Evolutionary conservation across 192 early-diverging fungal species (phyloP), one percentile per base, ranked within the genome.

Genomic region (Entophlyctis helioformis): DNA sequence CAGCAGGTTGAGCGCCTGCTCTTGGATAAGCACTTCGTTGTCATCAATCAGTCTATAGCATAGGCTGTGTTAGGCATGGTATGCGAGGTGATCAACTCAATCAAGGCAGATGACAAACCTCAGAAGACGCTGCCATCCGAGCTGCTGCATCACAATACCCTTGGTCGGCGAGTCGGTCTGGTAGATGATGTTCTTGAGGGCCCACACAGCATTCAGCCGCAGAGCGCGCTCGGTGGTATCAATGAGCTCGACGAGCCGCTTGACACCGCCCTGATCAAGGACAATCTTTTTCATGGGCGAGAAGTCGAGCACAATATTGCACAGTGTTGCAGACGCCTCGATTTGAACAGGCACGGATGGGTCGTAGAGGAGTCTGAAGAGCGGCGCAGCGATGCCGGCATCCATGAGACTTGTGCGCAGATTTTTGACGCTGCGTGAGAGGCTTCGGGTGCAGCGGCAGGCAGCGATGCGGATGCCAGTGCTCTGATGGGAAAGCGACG

Each of bases 301-400:
- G 42, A 91, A 85, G 38, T 88, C 87, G 18, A 92, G 52, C 4
- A 85, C 81, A 34, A 92, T 70, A 42, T 92, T 92, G 59, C 89
- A 89, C 1, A 92, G 51, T 0, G 83, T 80, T 4, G 82, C 89
- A 32, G 72, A 79, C 3, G 85, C 86, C 11, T 65, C 67, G 23
- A 72, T 67, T 31, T 79, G 76, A 0, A 88, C 83, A 8, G 69
- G 62, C 2, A 61, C 51, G 33, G 70, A 72, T 24, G 64, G 56
- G 58, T 86, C 84, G 5, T 62, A 53, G 13, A 89, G 57, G 1
- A 89, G 51, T 59, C 69, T 63, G 47, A 86, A 76, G 28, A 92
- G 56, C 16, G 85, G 83, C 5, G 47, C 20, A 12, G 72, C 77
- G 0, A 90, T 64, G 21, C 81, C 81, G 11, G 76, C 82, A 57